Evolutionary conservation across 225 moss, liverwort and hornwort species (phyloP).

Genomic region (Straminergon stramineum): DNA sequence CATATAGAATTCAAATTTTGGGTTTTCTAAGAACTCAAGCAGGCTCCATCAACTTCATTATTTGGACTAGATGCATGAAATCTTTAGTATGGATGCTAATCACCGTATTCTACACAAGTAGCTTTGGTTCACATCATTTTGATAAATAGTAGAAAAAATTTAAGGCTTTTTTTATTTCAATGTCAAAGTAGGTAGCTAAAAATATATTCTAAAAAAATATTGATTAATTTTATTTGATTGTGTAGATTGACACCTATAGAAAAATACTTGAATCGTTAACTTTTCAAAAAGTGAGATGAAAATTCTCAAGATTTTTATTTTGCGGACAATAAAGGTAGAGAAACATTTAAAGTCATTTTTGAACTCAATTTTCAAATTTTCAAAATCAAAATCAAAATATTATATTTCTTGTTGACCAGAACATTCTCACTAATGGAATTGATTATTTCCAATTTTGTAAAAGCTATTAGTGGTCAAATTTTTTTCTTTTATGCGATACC

Average conservation of each 20-base stretch:
- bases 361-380: neutral
- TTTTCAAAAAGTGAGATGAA: neutral
- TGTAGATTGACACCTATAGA: neutral
- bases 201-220: neutral
- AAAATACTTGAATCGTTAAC: neutral
- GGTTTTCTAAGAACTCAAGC: fast-evolving
- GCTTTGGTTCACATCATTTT: neutral
- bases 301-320: too few relatives aligned
- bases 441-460: neutral
- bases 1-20: neutral
- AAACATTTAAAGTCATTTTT: neutral
- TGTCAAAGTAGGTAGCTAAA: too few relatives aligned
- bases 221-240: neutral
- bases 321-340: neutral
- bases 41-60: neutral
- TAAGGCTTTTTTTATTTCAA: neutral
- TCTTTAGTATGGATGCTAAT: neutral
- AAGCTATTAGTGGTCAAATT: fast-evolving
- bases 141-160: neutral
- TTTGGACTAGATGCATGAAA: neutral
- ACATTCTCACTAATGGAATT: neutral
- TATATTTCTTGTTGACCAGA: neutral
- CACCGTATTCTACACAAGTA: neutral
- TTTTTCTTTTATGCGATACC: too few relatives aligned
- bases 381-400: neutral